Conservation (phyloP, 352 stramenopile genomes). For the Phytopythium cucurbitacearum region DNA sequence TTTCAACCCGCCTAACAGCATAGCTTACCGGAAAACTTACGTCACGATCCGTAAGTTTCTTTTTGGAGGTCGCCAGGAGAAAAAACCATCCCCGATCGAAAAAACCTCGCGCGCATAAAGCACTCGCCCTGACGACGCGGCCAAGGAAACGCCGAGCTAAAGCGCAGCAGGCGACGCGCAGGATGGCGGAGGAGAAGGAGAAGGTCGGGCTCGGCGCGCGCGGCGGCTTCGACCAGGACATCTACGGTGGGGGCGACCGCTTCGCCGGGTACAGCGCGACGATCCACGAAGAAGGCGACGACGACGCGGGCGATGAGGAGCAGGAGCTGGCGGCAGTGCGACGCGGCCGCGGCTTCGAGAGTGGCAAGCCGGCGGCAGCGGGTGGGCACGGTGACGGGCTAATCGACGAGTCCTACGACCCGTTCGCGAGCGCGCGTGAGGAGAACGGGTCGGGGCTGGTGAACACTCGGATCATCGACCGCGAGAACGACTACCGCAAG, state of each 20-base stretch:
- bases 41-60: no score
- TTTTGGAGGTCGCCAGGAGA: no score
- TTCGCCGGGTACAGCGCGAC: slow-evolving; percentile 60
- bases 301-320: slow-evolving; percentile 25
- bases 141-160: not conserved
- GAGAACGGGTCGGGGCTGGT: slow-evolving; percentile 88
- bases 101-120: no score
- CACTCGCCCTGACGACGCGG: no score
- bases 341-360: slow-evolving; percentile 10
- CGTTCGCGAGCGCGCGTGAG: slow-evolving; percentile 81
- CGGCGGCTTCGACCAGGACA: slow-evolving; percentile 73
- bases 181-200: slow-evolving; percentile 36
- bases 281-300: slow-evolving; percentile 55
- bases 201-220: slow-evolving; percentile 44
- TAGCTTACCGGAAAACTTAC: no score
- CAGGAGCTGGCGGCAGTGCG: slow-evolving; percentile 28
- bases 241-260: slow-evolving; percentile 58
- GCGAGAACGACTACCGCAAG: slow-evolving; percentile 91
- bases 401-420: slow-evolving; percentile 86
- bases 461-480: slow-evolving; percentile 93
- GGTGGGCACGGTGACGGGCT: slow-evolving; percentile 33
- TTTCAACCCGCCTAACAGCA: no score
- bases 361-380: not conserved
- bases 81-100: no score
- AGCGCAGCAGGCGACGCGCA: not conserved